A percentile compares a stretch with the other conserved stretches of the same genome.
phyloP scores from a whole-genome alignment of 1,284 basidiomycete genomes.

The Coniferiporia weirii region DNA sequence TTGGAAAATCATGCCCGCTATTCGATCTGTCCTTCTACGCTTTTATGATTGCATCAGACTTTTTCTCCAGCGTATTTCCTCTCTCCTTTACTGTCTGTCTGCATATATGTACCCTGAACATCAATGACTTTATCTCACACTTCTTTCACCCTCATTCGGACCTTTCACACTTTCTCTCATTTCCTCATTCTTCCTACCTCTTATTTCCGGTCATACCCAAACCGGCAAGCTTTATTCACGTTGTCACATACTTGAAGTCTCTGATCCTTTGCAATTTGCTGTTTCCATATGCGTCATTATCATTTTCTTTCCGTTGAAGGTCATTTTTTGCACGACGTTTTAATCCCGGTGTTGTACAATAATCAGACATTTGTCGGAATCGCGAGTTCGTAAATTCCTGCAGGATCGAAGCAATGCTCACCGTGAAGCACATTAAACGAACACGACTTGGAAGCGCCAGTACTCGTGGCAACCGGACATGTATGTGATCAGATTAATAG shows the following conservation, averaged over 20 bases:
- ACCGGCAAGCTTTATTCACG: constrained; percentile 9
- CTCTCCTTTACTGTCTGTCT: neutral
- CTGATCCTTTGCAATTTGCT: neutral
- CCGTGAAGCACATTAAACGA: too few relatives aligned
- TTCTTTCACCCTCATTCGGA: constrained; percentile 6
- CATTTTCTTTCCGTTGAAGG: neutral
- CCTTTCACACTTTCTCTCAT: constrained; percentile 1
- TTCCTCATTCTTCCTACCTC: constrained; percentile 1
- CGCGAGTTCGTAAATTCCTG: neutral
- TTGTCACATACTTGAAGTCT: neutral
- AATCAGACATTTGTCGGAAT: neutral
- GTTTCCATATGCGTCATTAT: neutral
- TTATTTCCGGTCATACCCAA: constrained; percentile 4
- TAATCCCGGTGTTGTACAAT: constrained; percentile 17
- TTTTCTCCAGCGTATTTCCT: neutral
- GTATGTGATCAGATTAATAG: too few relatives aligned
- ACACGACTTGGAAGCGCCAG: too few relatives aligned
- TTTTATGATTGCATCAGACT: neutral
- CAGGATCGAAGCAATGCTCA: too few relatives aligned
- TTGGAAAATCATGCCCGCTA: neutral
- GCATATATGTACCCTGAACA: constrained; percentile 14
- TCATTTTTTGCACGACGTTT: constrained; percentile 1
- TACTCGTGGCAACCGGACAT: too few relatives aligned
- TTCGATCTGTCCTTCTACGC: neutral
- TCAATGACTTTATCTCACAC: constrained; percentile 11